Base-by-base conservation (phyloP, 306 rosid species). In the Boehmeria nivea region DNA sequence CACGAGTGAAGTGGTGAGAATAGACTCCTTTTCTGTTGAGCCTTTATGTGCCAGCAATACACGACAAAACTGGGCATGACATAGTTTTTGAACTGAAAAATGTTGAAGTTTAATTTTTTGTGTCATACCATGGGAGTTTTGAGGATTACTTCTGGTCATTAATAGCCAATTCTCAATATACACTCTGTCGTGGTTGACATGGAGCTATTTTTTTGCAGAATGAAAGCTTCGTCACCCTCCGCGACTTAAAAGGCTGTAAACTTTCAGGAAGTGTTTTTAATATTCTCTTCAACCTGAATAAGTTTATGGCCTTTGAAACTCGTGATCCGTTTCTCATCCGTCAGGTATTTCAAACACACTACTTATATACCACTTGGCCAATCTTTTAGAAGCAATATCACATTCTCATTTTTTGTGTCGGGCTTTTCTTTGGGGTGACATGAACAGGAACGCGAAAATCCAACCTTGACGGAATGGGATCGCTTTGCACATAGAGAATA, bases 401-500 rank as follows among this genome's bases (percentile, higher is more conserved):
- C 62, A 13, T 57, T 71, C 38, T 24, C 51, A 40, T 61, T 66
- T 36, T 60, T 65, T 57, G 49, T 60, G 62, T 81, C 50, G 59
- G 51, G 61, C 60, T 71, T 57, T 63, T 56, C 43, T 23, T 27
- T 53, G 50, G 50, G 54, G 52, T 61, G 60, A 27, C 65, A 51
- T 76, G 73, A 70, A 76, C 84, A 93, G 99, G 95, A 93, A 70
- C 99, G 99, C 14, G 99, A 93, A 76, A 93, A 93, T 79, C 99
- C 99, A 63, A 85, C 96, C 28, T 75, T 88, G 94, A 93, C 99
- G 33, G 99, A 93, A 60, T 93, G 99, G 99, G 99, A 93, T 63
- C 99, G 99, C 52, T 93, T 87, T 77, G 99, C 99, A 11, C 99
- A 93, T 73, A 85, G 99, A 75, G 99, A 93, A 77, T 93, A 93